phyloP scores from a whole-genome alignment of 1,284 basidiomycete genomes.

The Mycena citricolor region DNA sequence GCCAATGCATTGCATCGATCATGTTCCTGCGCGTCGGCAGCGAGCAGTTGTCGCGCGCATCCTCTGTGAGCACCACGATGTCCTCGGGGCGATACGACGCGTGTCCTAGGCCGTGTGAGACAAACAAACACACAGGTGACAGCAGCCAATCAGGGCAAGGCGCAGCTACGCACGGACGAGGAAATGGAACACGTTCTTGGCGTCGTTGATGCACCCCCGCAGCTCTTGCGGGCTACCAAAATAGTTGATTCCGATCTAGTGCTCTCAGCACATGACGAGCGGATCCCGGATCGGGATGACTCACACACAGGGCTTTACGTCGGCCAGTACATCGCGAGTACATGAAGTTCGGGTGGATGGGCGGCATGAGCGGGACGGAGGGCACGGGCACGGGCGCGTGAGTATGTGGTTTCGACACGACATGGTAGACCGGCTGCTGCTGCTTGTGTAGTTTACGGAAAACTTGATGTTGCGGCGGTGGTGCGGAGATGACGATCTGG shows the following conservation, averaged over 20 bases:
- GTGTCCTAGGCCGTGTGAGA: no score
- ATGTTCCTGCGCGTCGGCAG: conserved; percentile 81
- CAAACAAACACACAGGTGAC: no score
- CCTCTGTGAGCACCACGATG: conserved; percentile 81
- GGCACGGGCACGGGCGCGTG: conserved; percentile 2
- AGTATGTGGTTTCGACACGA: no score
- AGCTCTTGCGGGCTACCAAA: conserved; percentile 62
- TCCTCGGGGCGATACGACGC: conserved; percentile 65
- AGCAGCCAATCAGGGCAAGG: no score
- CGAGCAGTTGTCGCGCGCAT: conserved; percentile 54
- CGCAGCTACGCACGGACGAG: conserved; percentile 49
- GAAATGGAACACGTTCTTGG: conserved; percentile 74
- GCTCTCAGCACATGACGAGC: no score
- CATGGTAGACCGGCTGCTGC: no score
- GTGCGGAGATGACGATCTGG: background rate
- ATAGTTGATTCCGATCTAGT: conserved; percentile 88
- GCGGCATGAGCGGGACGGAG: conserved; percentile 4
- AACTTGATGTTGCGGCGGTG: no score
- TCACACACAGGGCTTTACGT: conserved; percentile 77
- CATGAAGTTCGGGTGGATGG: conserved; percentile 61
- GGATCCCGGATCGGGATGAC: conserved; percentile 24
- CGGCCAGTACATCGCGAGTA: conserved; percentile 84
- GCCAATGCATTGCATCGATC: conserved; percentile 84
- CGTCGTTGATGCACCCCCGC: conserved; percentile 88
- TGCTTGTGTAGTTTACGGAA: no score